phyloP scores from a whole-genome alignment of 2,329 filamentous ascomycete species.

The Aspergillus intermedius region DNA sequence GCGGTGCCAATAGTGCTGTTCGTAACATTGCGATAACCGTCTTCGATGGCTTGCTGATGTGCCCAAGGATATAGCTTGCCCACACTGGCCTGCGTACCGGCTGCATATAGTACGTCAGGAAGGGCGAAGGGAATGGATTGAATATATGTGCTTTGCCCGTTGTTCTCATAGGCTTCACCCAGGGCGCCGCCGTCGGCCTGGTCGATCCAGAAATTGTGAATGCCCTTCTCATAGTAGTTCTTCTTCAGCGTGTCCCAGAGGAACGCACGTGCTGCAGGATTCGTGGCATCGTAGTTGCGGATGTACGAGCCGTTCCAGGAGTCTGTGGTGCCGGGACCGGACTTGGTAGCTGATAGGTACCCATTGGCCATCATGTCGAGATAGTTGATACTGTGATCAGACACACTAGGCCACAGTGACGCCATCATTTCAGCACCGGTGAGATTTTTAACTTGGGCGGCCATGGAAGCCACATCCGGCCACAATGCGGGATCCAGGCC shows the following conservation, averaged over 20 bases:
- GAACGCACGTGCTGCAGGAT: slow-evolving; percentile 50
- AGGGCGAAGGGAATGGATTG: slow-evolving; percentile 25
- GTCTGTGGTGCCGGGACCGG: slow-evolving; percentile 51
- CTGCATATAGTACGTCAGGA: slow-evolving; percentile 46
- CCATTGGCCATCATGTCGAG: slow-evolving; percentile 54
- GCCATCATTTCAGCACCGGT: slow-evolving; percentile 57
- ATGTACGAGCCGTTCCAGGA: slow-evolving; percentile 52
- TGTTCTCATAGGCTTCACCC: slow-evolving; percentile 31
- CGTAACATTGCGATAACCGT: slow-evolving; percentile 47
- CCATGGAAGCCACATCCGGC: slow-evolving; percentile 59
- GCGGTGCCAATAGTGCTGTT: slow-evolving; percentile 41
- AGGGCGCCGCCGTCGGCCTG: slow-evolving; percentile 50
- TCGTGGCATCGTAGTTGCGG: slow-evolving; percentile 55
- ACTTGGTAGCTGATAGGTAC: slow-evolving; percentile 51
- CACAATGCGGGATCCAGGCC: slow-evolving; percentile 55
- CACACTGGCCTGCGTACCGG: slow-evolving; percentile 51
- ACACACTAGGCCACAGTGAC: slow-evolving; percentile 60
- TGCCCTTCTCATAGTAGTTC: slow-evolving; percentile 56
- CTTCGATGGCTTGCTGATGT: slow-evolving; percentile 53
- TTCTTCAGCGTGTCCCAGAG: slow-evolving; percentile 52
- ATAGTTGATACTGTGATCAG: slow-evolving; percentile 51
- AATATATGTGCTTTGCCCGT: slow-evolving; percentile 47
- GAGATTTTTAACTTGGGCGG: slow-evolving; percentile 50
- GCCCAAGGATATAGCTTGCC: slow-evolving; percentile 55
- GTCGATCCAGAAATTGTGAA: slow-evolving; percentile 60